phyloP scores from a whole-genome alignment of 192 early-diverging fungal species.

The Borealophlyctis nickersoniae region DNA sequence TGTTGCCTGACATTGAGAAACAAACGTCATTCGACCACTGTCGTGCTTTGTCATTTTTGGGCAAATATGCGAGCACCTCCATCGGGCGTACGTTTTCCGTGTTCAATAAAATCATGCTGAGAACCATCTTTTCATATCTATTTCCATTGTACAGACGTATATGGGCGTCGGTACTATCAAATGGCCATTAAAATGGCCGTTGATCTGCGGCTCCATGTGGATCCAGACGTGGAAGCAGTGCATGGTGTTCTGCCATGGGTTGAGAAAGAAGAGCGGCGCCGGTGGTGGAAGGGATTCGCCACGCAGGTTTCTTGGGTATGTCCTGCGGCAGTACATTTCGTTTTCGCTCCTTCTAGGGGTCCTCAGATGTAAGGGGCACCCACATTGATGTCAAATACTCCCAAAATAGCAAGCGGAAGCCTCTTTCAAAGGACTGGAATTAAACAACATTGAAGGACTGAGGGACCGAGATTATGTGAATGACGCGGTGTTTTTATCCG shows the following conservation, averaged over 20 bases:
- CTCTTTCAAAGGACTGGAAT: no score
- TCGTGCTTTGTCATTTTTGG: constrained; percentile 11
- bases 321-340: no score
- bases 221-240: constrained; percentile 38
- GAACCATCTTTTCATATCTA: neutral
- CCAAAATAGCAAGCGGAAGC: neutral
- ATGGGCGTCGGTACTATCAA: constrained; percentile 17
- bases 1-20: constrained; percentile 6
- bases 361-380: no score
- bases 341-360: no score
- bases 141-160: neutral
- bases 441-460: no score
- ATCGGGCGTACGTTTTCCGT: neutral
- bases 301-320: neutral
- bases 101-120: neutral
- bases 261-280: constrained; percentile 34
- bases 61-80: neutral
- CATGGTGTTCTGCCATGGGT: constrained; percentile 28
- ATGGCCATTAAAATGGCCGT: constrained; percentile 44
- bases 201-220: constrained; percentile 29
- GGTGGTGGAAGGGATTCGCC: constrained; percentile 34
- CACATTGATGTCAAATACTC: neutral
- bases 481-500: neutral
- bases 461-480: no score
- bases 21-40: constrained; percentile 1